phyloP scores from a whole-genome alignment of 345 rosid species.

The Euphorbia tirucalli region DNA sequence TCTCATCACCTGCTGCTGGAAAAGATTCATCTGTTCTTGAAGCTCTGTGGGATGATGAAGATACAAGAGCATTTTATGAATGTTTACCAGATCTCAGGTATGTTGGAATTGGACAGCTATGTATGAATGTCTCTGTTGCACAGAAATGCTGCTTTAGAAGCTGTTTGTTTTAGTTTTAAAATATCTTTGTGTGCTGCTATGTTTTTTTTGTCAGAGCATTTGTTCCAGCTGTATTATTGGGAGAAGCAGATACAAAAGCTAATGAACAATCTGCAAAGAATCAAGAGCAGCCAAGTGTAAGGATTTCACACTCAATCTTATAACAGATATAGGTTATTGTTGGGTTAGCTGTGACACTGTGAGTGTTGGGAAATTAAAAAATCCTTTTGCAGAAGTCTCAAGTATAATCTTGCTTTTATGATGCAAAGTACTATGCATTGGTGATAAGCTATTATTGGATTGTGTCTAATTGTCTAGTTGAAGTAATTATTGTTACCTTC shows the following conservation, averaged over 20 bases:
- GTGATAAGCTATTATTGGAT: neutral
- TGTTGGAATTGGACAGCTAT: slow-evolving; percentile 22
- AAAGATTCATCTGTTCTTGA: slow-evolving; percentile 75
- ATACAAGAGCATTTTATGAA: slow-evolving; percentile 93
- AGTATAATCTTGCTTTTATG: neutral
- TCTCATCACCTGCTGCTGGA: slow-evolving; percentile 59
- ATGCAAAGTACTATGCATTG: neutral
- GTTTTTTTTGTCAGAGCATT: slow-evolving; percentile 72
- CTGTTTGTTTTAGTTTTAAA: neutral
- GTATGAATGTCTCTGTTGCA: neutral
- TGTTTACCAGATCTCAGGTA: slow-evolving; percentile 96
- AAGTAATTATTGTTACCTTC: neutral
- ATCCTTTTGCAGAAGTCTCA: neutral
- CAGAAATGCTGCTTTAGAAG: neutral
- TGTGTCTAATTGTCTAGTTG: neutral
- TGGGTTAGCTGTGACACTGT: neutral
- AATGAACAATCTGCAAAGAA: slow-evolving; percentile 70
- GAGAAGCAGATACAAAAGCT: slow-evolving; percentile 78
- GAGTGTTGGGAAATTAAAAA: neutral
- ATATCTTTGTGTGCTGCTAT: slow-evolving; percentile 4
- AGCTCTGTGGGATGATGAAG: slow-evolving; percentile 97
- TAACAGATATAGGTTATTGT: neutral
- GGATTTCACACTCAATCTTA: slow-evolving; percentile 14
- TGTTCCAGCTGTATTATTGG: slow-evolving; percentile 96
- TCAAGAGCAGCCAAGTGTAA: slow-evolving; percentile 72